These are phyloP conservation scores for Phytophthora macrochlamydospora DNA, from an alignment of 352 stramenopile species.

Conservation along the genomic window DNA sequence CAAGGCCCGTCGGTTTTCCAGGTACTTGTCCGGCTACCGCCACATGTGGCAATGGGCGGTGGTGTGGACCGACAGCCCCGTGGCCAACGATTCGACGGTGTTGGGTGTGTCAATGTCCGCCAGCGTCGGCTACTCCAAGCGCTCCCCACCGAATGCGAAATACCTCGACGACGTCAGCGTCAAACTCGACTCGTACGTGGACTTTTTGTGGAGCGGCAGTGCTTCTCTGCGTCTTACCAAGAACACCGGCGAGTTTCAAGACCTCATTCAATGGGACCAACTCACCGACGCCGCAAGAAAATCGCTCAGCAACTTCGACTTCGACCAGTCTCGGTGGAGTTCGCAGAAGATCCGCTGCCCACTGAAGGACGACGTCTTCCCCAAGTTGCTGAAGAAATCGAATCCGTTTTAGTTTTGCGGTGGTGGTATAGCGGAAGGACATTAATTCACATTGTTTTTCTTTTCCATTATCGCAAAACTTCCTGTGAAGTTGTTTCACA, in stretches of 20 bases:
- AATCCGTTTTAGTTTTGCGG: not conserved
- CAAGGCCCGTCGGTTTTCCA: not conserved
- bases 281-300: conserved; percentile 28
- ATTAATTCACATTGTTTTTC: no score
- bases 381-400: not conserved
- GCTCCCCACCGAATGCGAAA: conserved; percentile 24
- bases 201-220: conserved; percentile 13
- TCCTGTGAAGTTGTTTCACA: no score
- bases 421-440: no score
- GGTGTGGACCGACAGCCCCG: conserved; percentile 41
- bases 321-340: not conserved
- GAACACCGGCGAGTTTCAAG: conserved; percentile 23
- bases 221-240: conserved; percentile 21
- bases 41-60: not conserved
- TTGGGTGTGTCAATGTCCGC: conserved; percentile 26
- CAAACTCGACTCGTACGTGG: conserved; percentile 27
- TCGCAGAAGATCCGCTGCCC: not conserved
- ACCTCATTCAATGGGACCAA: conserved; percentile 35
- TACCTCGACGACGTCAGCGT: conserved; percentile 27
- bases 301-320: not conserved
- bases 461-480: no score
- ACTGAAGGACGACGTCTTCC: not conserved
- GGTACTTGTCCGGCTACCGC: not conserved
- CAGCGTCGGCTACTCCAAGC: conserved; percentile 27
- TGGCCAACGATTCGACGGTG: conserved; percentile 22